These are phyloP conservation scores for Phlyctochytrium arcticum DNA, from an alignment of 192 early-diverging fungal genomes.

Conservation along the genomic window DNA sequence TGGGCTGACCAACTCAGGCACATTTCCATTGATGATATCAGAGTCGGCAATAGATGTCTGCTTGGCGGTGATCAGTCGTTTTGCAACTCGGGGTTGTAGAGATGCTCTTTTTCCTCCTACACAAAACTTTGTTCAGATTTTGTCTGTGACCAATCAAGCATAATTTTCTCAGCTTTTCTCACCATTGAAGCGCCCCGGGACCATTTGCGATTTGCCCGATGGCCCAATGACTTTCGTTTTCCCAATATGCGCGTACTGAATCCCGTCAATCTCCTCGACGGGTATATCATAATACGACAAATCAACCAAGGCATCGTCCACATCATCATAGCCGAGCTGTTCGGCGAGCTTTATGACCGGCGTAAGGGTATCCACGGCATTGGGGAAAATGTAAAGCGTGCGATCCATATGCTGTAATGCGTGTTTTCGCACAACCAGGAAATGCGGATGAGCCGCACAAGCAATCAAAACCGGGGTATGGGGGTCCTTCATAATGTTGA, in stretches of 20 bases:
- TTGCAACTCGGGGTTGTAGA: constrained; percentile 19
- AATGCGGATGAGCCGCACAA: constrained; percentile 72
- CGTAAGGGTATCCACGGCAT: constrained; percentile 41
- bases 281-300: constrained; percentile 37
- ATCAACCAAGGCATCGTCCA: constrained; percentile 36
- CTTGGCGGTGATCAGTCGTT: constrained; percentile 25
- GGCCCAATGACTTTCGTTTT: constrained; percentile 3
- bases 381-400: constrained; percentile 52
- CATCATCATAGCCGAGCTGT: constrained; percentile 58
- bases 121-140: too few relatives aligned
- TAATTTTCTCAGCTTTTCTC: not conserved
- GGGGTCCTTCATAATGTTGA: constrained; percentile 57
- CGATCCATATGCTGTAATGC: constrained; percentile 66
- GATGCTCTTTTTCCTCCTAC: constrained; percentile 21
- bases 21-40: constrained; percentile 28
- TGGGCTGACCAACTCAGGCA: not conserved
- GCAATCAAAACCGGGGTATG: constrained; percentile 70
- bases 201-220: constrained; percentile 3
- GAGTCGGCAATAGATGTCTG: not conserved
- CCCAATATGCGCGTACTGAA: constrained; percentile 32
- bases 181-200: constrained; percentile 16
- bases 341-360: constrained; percentile 45
- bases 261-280: constrained; percentile 5
- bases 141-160: too few relatives aligned
- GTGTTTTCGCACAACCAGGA: constrained; percentile 67